Conservation (phyloP, 1,284 basidiomycete genomes). For the Trichosporon asahii region DNA sequence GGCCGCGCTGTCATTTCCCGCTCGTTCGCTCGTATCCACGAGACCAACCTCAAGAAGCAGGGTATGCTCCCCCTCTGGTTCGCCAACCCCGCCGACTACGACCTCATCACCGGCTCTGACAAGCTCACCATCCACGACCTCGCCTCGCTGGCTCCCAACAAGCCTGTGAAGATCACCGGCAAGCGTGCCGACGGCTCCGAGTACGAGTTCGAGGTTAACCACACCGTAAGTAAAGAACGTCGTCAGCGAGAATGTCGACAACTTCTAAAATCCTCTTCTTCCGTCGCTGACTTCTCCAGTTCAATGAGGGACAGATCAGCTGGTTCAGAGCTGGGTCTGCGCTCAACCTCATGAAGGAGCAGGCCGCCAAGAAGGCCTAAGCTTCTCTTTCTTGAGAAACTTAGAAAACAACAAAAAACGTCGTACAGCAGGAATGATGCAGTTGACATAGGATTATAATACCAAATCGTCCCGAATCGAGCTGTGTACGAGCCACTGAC, state of each 20-base stretch:
- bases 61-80: conserved; percentile 65
- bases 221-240: too few species aligned
- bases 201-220: conserved; percentile 57
- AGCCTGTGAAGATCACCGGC: conserved; percentile 73
- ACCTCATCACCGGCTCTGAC: conserved; percentile 78
- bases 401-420: not conserved
- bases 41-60: conserved; percentile 84
- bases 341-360: conserved; percentile 20
- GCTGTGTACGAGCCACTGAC: too few species aligned
- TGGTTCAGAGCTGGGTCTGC: conserved; percentile 68
- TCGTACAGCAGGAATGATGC: conserved; percentile 1
- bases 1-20: conserved; percentile 92
- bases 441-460: conserved; percentile 9
- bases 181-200: conserved; percentile 78
- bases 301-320: conserved; percentile 72
- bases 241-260: too few species aligned
- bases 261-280: too few species aligned
- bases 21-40: conserved; percentile 96
- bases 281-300: too few species aligned
- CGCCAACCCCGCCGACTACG: conserved; percentile 82
- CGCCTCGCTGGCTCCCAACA: conserved; percentile 77
- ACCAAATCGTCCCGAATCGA: not conserved
- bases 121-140: conserved; percentile 80
- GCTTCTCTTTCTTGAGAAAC: not conserved
- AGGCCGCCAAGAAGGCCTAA: conserved; percentile 2